Conservation (phyloP, 1,284 basidiomycete genomes). For the Melanopsichium pennsylvanicum region DNA sequence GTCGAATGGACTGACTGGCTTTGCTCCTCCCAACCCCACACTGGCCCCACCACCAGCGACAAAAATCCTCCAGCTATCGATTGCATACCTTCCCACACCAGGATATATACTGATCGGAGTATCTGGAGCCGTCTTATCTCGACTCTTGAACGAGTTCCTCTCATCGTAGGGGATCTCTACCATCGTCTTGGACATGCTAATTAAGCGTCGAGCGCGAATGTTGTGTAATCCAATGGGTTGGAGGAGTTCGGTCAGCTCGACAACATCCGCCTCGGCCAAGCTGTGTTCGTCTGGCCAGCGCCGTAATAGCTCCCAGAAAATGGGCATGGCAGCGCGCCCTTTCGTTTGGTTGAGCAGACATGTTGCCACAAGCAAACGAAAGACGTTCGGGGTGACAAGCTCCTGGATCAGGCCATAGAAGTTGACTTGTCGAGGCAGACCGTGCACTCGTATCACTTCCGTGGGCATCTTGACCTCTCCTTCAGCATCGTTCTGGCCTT, state of each 20-base stretch:
- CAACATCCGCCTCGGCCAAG: constrained; percentile 16
- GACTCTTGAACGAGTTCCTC: constrained; percentile 16
- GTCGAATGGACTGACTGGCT: constrained; percentile 19
- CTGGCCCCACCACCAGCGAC: constrained; percentile 23
- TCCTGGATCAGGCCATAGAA: constrained; percentile 46
- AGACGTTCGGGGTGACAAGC: constrained; percentile 37
- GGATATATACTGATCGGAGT: constrained; percentile 34
- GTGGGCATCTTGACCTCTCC: neutral
- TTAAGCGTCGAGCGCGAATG: constrained; percentile 23
- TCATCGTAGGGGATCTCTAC: constrained; percentile 32
- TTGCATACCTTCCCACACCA: constrained; percentile 35
- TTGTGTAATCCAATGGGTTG: constrained; percentile 39
- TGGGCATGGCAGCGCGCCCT: constrained; percentile 32
- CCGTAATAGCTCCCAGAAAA: constrained; percentile 28
- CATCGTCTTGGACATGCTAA: constrained; percentile 23
- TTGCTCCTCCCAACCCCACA: constrained; percentile 11
- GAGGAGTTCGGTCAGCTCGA: constrained; percentile 21
- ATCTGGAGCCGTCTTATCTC: constrained; percentile 20
- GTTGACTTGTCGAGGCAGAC: constrained; percentile 14
- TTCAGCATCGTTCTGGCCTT: neutral
- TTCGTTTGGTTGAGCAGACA: constrained; percentile 44
- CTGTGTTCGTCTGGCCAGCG: constrained; percentile 28
- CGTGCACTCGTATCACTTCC: constrained; percentile 24
- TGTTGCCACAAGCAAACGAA: constrained; percentile 35
- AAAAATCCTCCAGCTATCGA: constrained; percentile 43